Percentiles rank a stretch among this genome's conserved stretches.
phyloP scores from a whole-genome alignment of 306 rosid species.

The Vigna nakashimae region DNA sequence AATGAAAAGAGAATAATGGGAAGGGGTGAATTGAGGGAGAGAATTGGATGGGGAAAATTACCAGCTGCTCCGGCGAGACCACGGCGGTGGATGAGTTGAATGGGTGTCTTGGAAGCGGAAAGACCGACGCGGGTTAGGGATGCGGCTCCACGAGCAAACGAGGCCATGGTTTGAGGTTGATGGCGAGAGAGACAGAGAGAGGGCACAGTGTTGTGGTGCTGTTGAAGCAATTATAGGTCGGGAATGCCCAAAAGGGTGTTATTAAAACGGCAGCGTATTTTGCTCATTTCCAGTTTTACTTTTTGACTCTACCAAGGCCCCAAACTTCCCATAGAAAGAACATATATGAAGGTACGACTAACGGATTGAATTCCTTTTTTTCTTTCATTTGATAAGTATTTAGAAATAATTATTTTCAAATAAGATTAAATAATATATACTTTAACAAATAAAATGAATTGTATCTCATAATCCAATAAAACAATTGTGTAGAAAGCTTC shows the following conservation, averaged over 20 bases:
- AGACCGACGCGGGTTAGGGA: constrained; percentile 58
- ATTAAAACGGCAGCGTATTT: constrained; percentile 27
- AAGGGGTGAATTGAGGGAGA: background rate
- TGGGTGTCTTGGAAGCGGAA: constrained; percentile 56
- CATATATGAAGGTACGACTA: too few relatives aligned
- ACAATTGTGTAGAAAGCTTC: too few relatives aligned
- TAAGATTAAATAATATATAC: too few relatives aligned
- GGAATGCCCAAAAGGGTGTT: background rate
- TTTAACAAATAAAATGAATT: too few relatives aligned
- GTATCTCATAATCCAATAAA: too few relatives aligned
- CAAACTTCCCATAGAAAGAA: too few relatives aligned
- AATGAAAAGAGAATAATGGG: background rate
- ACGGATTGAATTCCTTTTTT: too few relatives aligned
- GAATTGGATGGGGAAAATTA: constrained; percentile 44
- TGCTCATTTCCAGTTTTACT: background rate
- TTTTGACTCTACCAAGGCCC: background rate
- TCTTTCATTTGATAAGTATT: too few relatives aligned
- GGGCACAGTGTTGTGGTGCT: background rate
- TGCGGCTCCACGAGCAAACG: constrained; percentile 78
- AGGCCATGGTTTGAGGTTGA: constrained; percentile 62
- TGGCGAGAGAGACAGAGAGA: background rate
- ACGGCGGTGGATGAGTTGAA: constrained; percentile 73
- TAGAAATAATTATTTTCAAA: too few relatives aligned
- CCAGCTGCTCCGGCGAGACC: constrained; percentile 67
- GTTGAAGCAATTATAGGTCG: background rate